These are phyloP conservation scores for Hyaloscypha finlandica DNA, from an alignment of 495 filamentous ascomycete species.

Conservation along the genomic window DNA sequence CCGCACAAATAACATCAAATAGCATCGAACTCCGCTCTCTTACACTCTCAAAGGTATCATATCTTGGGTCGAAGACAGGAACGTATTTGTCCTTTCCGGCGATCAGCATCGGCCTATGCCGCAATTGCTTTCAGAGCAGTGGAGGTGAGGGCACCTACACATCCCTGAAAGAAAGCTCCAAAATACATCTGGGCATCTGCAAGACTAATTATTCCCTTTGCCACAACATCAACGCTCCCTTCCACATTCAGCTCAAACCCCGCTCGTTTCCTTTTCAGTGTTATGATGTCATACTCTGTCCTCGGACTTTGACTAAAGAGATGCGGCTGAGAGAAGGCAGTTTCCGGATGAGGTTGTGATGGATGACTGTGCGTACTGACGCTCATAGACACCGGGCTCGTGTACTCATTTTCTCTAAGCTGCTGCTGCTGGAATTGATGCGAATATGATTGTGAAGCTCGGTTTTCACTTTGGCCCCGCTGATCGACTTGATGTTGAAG, in stretches of 20 bases:
- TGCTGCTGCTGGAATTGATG: background rate
- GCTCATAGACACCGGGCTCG: conserved; percentile 1
- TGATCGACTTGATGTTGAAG: conserved; percentile 3
- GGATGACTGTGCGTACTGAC: background rate
- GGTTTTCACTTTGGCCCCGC: background rate
- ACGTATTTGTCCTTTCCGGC: conserved; percentile 43
- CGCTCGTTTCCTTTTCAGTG: conserved; percentile 13
- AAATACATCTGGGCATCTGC: conserved; percentile 24
- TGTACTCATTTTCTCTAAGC: background rate
- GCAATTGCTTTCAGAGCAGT: background rate
- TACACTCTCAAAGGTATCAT: conserved; percentile 46
- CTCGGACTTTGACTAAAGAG: background rate
- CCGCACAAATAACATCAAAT: conserved; percentile 50
- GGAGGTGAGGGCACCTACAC: conserved; percentile 30
- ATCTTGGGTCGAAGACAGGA: conserved; percentile 45
- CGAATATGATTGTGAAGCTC: background rate
- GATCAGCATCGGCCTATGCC: too few species aligned
- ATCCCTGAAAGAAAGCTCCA: conserved; percentile 47
- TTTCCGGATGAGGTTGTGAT: background rate
- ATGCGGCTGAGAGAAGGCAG: background rate
- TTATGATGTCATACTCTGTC: background rate
- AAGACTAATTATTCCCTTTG: conserved; percentile 18
- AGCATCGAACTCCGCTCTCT: conserved; percentile 45
- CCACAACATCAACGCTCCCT: conserved; percentile 13
- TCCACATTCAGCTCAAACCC: conserved; percentile 25